Conservation (phyloP, 1,284 basidiomycete genomes). For the Cutaneotrichosporon daszewskae region DNA sequence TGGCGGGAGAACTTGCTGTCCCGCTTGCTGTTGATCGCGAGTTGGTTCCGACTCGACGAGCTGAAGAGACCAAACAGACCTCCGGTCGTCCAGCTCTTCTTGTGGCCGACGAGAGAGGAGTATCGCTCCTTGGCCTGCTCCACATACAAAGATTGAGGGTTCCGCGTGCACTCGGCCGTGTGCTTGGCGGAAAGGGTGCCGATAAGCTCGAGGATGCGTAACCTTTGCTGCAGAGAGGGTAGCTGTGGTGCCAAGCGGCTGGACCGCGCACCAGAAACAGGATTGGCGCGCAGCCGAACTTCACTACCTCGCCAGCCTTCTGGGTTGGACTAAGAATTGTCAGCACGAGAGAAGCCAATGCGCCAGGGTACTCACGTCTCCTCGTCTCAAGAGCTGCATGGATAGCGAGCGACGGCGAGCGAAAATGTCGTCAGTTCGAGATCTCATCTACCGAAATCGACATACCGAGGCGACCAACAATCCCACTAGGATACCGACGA, state of each 20-base stretch:
- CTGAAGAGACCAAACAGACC: slow-evolving; percentile 38
- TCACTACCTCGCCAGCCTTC: slow-evolving; percentile 1
- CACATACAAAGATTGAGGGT: slow-evolving; percentile 72
- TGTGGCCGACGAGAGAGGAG: slow-evolving; percentile 69
- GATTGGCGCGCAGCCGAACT: neutral
- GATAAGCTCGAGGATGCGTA: slow-evolving; percentile 75
- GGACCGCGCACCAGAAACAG: neutral
- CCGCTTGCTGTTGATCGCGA: slow-evolving; percentile 6
- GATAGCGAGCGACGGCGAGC: no score
- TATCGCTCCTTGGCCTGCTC: slow-evolving; percentile 82
- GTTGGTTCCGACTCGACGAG: slow-evolving; percentile 17
- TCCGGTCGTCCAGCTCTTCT: slow-evolving; percentile 52
- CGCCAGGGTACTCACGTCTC: neutral
- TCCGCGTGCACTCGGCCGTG: slow-evolving; percentile 80
- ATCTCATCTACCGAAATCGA: no score
- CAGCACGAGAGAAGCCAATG: neutral
- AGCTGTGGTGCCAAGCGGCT: slow-evolving; percentile 21
- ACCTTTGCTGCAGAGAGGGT: slow-evolving; percentile 71
- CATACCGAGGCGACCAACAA: slow-evolving; percentile 45
- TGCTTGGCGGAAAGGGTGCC: slow-evolving; percentile 80
- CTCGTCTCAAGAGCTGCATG: slow-evolving; percentile 1
- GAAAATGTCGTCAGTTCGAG: no score
- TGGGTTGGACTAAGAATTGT: neutral
- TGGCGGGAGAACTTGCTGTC: slow-evolving; percentile 45
- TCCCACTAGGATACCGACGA: slow-evolving; percentile 48